Base-by-base conservation (phyloP, 2,329 filamentous ascomycete species). In the Apiospora marii region DNA sequence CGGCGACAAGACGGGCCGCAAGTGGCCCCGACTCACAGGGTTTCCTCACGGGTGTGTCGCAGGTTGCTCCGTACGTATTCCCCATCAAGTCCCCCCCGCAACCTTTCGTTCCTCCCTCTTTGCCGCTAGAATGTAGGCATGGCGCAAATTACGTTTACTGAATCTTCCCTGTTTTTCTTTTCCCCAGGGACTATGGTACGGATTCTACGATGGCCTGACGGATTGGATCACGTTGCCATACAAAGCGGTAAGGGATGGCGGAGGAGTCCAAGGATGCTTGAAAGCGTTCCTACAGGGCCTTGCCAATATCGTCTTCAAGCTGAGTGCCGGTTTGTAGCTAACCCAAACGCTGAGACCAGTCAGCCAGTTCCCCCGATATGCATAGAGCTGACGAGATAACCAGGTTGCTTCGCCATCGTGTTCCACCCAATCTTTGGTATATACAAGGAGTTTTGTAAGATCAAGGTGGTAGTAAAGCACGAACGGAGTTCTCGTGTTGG, bases 181-280 rank as follows among this genome's bases (percentile, higher is more conserved):
- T 7, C 10, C 8, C 41, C 8, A 64, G 58, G 58, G 34, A 7
- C 58, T 64, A 4, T 41, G 58, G 34, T 41, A 41, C 30, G 58
- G 58, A 5, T 1, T 64, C 1, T 41, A 41, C 4, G 58, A 64
- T 14, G 58, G 58, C 0, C 4, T n/a, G 34, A 64, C 58, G 10
- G 58, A 64, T 30, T 64, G 58, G 58, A 12, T 64, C 34, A 41
- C 10, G 5, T 10, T 64, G 3, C 58, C 58, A 3, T 41, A 64
- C 58, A 64, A 64, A n/a, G 58, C 58, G 5, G 58, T 14, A 64
- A 64, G 58, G 58, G 58, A 64, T 64, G 58, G 58, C 4, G 34
- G 3, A 41, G 58, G 58, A 41, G 1, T 13, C 19, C 30, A n/a
- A 64, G 58, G 22, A 10, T 22, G 58, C 34, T 24, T 64, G 34